Conservation (phyloP, 306 rosid genomes). For the Sophora flavescens region DNA sequence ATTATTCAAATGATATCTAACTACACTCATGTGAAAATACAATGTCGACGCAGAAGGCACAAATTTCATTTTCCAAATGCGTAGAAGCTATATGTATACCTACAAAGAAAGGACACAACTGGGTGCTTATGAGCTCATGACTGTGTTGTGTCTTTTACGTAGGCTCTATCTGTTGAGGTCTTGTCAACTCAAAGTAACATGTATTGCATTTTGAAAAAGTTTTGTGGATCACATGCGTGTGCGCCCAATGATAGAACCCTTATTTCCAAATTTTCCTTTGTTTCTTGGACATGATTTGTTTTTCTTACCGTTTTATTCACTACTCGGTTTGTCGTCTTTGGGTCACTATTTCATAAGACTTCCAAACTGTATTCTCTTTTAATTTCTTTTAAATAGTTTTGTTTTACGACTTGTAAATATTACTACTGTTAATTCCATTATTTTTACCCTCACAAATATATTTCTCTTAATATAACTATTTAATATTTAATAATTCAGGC, state of each 20-base stretch:
- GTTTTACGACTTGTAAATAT: background rate
- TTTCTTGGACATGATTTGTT: conserved; percentile 34
- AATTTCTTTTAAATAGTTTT: conserved; percentile 13
- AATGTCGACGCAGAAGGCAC: no score
- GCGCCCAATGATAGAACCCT: conserved; percentile 51
- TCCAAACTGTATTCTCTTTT: background rate
- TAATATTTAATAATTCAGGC: no score
- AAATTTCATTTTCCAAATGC: background rate
- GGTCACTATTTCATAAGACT: conserved; percentile 30
- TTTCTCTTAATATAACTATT: background rate
- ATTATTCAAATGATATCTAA: no score
- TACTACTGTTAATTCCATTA: background rate
- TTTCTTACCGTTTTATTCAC: conserved; percentile 32
- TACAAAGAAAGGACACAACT: conserved; percentile 39
- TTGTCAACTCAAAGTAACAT: conserved; percentile 65
- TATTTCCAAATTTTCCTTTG: conserved; percentile 33
- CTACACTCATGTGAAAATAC: no score
- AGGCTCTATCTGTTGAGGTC: conserved; percentile 57
- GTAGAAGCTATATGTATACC: conserved; percentile 24
- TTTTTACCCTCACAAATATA: background rate
- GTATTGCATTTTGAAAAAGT: conserved; percentile 52
- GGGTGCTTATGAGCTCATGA: conserved; percentile 40
- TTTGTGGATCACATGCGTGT: conserved; percentile 57
- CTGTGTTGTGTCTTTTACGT: conserved; percentile 48
- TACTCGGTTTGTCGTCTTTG: conserved; percentile 12